Evolutionary conservation across 1,139 yeast species (phyloP).

Genomic region (Suhomyces maxii): DNA sequence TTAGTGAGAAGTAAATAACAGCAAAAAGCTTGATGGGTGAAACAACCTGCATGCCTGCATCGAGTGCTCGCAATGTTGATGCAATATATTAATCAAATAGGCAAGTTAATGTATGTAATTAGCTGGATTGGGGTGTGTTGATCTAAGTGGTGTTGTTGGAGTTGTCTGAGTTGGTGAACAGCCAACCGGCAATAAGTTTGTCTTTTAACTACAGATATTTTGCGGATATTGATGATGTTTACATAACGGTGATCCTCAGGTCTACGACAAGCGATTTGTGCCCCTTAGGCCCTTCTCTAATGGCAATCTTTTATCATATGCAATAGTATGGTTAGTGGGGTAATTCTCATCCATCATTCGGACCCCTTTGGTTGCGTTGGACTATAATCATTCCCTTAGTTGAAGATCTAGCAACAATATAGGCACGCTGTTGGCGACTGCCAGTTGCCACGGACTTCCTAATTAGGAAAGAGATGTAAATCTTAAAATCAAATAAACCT

Average conservation of each 20-base stretch:
- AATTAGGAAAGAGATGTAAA: slow-evolving; percentile 17
- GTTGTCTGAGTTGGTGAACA: not conserved
- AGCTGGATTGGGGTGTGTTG: slow-evolving; percentile 1
- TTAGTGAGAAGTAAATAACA: slow-evolving; percentile 9
- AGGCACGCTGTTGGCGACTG: slow-evolving; percentile 8
- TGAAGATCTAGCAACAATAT: slow-evolving; percentile 4
- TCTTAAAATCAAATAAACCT: slow-evolving; percentile 15
- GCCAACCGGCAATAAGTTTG: not conserved
- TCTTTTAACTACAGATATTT: not conserved
- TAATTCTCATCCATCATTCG: not conserved
- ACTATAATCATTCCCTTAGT: not conserved
- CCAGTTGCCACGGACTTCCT: slow-evolving; percentile 15
- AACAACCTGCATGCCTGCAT: slow-evolving; percentile 1
- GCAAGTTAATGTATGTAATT: slow-evolving; percentile 7
- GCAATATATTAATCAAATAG: slow-evolving; percentile 5
- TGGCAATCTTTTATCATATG: no score
- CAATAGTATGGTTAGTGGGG: not conserved
- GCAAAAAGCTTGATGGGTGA: not conserved
- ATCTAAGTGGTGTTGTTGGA: not conserved
- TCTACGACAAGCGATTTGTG: no score
- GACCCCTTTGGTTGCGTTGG: not conserved
- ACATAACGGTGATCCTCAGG: no score
- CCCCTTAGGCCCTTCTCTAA: no score
- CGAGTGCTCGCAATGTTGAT: not conserved
- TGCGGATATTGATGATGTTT: no score